Evolutionary conservation across 164 flowering plant genomes (phyloP).

Genomic region (Stephania cephalantha): DNA sequence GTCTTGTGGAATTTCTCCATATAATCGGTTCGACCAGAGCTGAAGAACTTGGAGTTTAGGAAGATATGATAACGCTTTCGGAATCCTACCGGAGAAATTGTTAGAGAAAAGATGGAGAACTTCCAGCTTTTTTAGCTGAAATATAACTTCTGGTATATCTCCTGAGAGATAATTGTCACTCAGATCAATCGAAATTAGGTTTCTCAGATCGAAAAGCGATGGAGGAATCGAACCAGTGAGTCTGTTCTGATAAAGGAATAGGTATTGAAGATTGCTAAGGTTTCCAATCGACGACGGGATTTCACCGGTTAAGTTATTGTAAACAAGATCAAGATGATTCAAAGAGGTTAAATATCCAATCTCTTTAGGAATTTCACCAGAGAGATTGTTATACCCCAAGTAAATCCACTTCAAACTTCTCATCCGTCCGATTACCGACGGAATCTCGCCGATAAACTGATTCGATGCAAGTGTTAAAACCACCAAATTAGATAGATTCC

Average conservation of each 20-base stretch:
- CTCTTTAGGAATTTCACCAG: constrained; percentile 61
- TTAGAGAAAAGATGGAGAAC: constrained; percentile 71
- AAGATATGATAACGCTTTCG: constrained; percentile 38
- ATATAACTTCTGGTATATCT: constrained; percentile 47
- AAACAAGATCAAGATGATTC: constrained; percentile 73
- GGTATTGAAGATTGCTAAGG: constrained; percentile 47
- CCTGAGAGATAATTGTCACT: constrained; percentile 74
- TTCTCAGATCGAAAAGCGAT: constrained; percentile 41
- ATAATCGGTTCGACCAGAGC: constrained; percentile 62
- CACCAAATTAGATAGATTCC: constrained; percentile 35
- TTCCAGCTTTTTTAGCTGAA: constrained; percentile 46
- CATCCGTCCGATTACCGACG: constrained; percentile 41
- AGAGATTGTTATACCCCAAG: constrained; percentile 74
- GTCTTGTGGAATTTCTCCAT: constrained; percentile 57
- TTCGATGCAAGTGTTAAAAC: constrained; percentile 57
- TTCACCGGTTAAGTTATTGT: constrained; percentile 68
- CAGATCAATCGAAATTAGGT: constrained; percentile 62
- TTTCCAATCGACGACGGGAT: constrained; percentile 68
- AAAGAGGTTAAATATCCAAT: constrained; percentile 49
- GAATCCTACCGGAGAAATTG: constrained; percentile 63
- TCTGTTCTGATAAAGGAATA: constrained; percentile 64
- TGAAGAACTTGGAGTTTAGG: constrained; percentile 66
- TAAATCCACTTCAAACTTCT: constrained; percentile 59
- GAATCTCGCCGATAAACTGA: constrained; percentile 54
- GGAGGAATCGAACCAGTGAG: constrained; percentile 55